These are phyloP conservation scores for Diaporthe caulivora DNA, from an alignment of 2,329 filamentous ascomycete species.

Conservation along the genomic window DNA sequence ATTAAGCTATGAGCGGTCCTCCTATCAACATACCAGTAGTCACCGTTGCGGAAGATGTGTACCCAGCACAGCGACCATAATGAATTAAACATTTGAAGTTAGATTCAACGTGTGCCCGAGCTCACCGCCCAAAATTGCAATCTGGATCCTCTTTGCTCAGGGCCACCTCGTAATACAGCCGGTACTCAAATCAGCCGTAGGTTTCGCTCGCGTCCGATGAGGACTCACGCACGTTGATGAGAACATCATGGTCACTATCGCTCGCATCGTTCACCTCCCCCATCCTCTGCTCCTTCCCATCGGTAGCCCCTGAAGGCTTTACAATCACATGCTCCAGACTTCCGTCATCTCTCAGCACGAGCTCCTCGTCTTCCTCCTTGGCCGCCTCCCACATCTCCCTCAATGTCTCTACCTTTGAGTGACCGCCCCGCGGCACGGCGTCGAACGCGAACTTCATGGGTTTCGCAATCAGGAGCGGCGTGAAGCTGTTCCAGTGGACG, in stretches of 20 bases:
- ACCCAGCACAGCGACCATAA: too few species aligned
- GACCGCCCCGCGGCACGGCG: slow-evolving; percentile 45
- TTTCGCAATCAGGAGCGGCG: slow-evolving; percentile 59
- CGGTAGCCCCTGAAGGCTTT: not conserved
- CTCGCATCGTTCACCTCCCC: slow-evolving; percentile 33
- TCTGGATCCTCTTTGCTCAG: not conserved
- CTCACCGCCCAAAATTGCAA: not conserved
- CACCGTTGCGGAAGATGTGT: too few species aligned
- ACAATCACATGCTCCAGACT: slow-evolving; percentile 37
- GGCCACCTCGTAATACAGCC: not conserved
- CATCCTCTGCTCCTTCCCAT: slow-evolving; percentile 26
- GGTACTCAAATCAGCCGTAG: not conserved
- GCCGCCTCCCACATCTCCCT: slow-evolving; percentile 52
- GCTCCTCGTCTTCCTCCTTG: slow-evolving; percentile 50
- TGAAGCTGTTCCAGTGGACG: slow-evolving; percentile 59
- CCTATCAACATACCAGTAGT: too few species aligned
- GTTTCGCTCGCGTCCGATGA: slow-evolving; percentile 21
- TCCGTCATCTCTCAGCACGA: slow-evolving; percentile 40
- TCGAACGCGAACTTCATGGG: slow-evolving; percentile 55
- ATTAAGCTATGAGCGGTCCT: too few species aligned
- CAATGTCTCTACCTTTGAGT: slow-evolving; percentile 44
- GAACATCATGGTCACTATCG: slow-evolving; percentile 40
- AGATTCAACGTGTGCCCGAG: not conserved
- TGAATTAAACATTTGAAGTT: too few species aligned
- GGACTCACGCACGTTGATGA: slow-evolving; percentile 41